Percentiles rank a stretch among this genome's conserved stretches.
Conservation (phyloP, 148 eudicot species). For the Diospyros lotus region DNA sequence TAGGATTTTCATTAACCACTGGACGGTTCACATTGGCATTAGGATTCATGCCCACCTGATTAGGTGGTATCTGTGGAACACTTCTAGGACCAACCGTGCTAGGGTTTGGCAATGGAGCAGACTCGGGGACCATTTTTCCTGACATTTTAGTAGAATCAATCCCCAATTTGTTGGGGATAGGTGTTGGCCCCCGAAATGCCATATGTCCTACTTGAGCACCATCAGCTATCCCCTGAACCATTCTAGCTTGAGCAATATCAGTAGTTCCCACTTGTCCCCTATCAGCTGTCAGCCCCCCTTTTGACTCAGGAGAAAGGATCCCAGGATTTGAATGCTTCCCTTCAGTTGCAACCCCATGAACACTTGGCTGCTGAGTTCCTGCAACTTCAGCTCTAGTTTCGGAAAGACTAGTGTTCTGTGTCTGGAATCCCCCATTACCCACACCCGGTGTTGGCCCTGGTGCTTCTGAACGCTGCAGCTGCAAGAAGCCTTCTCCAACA, state of each 20-base stretch:
- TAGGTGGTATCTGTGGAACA: conserved; percentile 37
- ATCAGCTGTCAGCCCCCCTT: conserved; percentile 27
- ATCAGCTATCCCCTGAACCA: conserved; percentile 28
- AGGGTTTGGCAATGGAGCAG: conserved; percentile 26
- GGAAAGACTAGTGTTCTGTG: conserved; percentile 40
- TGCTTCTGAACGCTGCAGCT: conserved; percentile 60
- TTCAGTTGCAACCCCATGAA: conserved; percentile 31
- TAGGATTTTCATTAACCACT: conserved; percentile 37
- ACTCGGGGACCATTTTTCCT: conserved; percentile 26
- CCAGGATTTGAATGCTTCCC: conserved; percentile 34
- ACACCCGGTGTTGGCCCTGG: conserved; percentile 34
- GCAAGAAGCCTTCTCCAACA: conserved; percentile 76
- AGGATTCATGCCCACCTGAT: conserved; percentile 34
- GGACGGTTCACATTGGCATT: conserved; percentile 43
- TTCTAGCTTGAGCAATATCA: conserved; percentile 40
- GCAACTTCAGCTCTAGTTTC: conserved; percentile 41
- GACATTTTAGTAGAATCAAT: conserved; percentile 20
- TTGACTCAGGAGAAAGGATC: conserved; percentile 34
- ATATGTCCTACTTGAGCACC: conserved; percentile 35
- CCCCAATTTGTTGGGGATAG: conserved; percentile 33
- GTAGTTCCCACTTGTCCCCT: conserved; percentile 29
- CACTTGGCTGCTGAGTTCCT: conserved; percentile 26
- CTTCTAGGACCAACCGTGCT: conserved; percentile 29
- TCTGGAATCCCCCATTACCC: conserved; percentile 42
- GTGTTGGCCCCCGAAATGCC: conserved; percentile 47